Evolutionary conservation across 805 yeast genomes (phyloP).

Genomic region (Yarrowia deformans): DNA sequence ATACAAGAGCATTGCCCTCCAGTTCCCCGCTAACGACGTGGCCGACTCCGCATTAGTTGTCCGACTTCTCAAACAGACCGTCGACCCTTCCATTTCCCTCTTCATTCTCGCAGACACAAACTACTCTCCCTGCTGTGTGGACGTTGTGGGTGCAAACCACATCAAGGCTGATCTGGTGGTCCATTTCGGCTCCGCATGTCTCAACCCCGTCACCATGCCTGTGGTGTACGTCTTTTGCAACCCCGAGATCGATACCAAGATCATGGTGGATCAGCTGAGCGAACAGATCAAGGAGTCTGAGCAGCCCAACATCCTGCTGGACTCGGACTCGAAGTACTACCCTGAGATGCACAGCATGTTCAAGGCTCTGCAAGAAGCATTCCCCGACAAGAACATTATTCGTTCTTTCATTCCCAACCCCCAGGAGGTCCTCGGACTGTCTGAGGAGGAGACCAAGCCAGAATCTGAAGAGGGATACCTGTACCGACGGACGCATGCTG

Average conservation of each 20-base stretch:
- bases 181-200: constrained; percentile 95
- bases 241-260: constrained; percentile 54
- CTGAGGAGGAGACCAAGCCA: constrained; percentile 12
- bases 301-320: constrained; percentile 57
- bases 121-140: constrained; percentile 93
- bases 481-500: constrained; percentile 15
- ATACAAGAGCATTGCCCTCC: constrained; percentile 72
- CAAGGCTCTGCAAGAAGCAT: constrained; percentile 27
- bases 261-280: constrained; percentile 54
- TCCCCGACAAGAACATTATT: constrained; percentile 18
- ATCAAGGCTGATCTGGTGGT: constrained; percentile 83
- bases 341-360: constrained; percentile 54
- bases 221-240: constrained; percentile 80
- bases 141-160: constrained; percentile 96
- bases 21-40: constrained; percentile 85
- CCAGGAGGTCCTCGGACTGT: constrained; percentile 1
- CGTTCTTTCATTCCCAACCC: constrained; percentile 34
- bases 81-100: constrained; percentile 47
- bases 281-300: constrained; percentile 54
- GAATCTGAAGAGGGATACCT: constrained; percentile 17
- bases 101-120: constrained; percentile 96
- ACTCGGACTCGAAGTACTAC: constrained; percentile 79
- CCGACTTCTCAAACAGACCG: constrained; percentile 43
- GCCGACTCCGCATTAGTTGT: constrained; percentile 78
- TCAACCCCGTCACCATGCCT: constrained; percentile 78